A percentile compares a stretch with the other conserved stretches of the same genome.
Conservation (phyloP, 805 yeast genomes). For the Kuraishia cidri region DNA sequence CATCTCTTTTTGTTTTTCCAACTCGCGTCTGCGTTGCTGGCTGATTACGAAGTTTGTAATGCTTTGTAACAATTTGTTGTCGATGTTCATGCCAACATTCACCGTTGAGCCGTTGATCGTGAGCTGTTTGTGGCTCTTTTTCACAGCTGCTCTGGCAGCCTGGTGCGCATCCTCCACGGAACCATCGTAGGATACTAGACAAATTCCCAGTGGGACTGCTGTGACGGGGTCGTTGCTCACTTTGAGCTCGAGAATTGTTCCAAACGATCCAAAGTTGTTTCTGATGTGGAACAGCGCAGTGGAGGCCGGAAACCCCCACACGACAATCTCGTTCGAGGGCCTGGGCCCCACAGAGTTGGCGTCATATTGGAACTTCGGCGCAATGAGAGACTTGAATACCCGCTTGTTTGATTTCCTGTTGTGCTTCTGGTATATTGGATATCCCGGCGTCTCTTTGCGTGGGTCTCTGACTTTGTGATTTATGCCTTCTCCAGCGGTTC, state of each 20-base stretch:
- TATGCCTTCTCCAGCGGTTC: constrained; percentile 22
- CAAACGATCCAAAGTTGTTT: constrained; percentile 53
- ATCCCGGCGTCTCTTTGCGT: constrained; percentile 24
- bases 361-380: constrained; percentile 42
- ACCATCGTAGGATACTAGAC: constrained; percentile 54
- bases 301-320: constrained; percentile 55
- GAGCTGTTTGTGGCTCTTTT: constrained; percentile 26
- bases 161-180: constrained; percentile 35
- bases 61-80: constrained; percentile 24
- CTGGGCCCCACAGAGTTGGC: constrained; percentile 66
- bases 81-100: constrained; percentile 41
- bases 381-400: constrained; percentile 7
- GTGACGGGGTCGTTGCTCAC: constrained; percentile 61
- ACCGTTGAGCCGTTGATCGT: constrained; percentile 45
- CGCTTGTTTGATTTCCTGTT: constrained; percentile 11
- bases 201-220: constrained; percentile 74
- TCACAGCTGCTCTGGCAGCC: constrained; percentile 35
- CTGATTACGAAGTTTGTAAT: constrained; percentile 20
- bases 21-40: constrained; percentile 26
- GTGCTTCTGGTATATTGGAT: constrained; percentile 8
- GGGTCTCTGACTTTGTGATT: constrained; percentile 27
- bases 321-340: constrained; percentile 61
- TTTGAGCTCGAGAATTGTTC: constrained; percentile 51
- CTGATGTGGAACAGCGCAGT: constrained; percentile 34
- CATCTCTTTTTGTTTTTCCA: constrained; percentile 13